phyloP scores from a whole-genome alignment of 352 stramenopile species.

The Pythium apleroticum region DNA sequence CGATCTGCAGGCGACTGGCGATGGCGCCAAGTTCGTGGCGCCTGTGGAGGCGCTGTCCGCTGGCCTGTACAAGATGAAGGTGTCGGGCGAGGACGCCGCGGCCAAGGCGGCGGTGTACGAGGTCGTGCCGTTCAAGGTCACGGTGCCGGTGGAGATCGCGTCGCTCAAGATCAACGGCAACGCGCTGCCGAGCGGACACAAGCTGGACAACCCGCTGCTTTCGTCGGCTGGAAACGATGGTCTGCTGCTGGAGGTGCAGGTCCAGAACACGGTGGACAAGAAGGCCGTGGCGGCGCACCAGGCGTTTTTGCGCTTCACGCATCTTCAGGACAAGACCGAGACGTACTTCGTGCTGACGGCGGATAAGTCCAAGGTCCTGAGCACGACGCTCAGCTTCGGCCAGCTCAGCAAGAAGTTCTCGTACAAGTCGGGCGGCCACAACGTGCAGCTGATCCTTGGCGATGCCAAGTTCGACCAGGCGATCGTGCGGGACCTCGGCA shows the following conservation, averaged over 20 bases:
- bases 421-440: conserved; percentile 74
- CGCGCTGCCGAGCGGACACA: conserved; percentile 48
- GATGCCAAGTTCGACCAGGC: conserved; percentile 72
- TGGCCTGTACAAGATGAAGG: conserved; percentile 85
- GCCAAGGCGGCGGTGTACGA: conserved; percentile 51
- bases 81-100: conserved; percentile 41
- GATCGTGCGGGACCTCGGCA: conserved; percentile 70
- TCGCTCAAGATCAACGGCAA: conserved; percentile 56
- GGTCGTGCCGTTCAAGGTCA: conserved; percentile 79
- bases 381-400: conserved; percentile 52
- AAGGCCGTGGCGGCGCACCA: conserved; percentile 64
- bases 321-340: conserved; percentile 49
- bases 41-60: conserved; percentile 43
- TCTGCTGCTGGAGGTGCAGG: conserved; percentile 54
- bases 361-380: conserved; percentile 39
- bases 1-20: conserved; percentile 59
- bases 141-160: conserved; percentile 57
- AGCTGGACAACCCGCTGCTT: conserved; percentile 50
- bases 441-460: conserved; percentile 72
- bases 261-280: conserved; percentile 62
- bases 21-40: conserved; percentile 61
- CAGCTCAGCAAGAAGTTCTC: conserved; percentile 77
- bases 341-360: conserved; percentile 76
- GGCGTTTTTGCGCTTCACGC: conserved; percentile 75
- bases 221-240: conserved; percentile 58